Base-by-base conservation (phyloP, 129 eudicot species). In the Centaurea solstitialis region DNA sequence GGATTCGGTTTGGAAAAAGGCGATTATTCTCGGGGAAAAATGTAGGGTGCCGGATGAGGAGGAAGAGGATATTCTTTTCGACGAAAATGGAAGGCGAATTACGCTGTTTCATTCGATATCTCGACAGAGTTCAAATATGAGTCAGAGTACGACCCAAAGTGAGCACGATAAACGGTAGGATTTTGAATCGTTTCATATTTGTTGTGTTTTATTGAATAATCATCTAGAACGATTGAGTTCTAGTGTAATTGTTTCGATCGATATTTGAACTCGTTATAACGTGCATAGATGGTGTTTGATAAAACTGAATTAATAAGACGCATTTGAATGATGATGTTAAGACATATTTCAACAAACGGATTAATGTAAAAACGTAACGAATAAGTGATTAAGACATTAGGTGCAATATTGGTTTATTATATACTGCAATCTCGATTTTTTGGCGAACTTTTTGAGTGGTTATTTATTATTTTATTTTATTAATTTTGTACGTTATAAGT, bases 1-100 rank as follows among this genome's bases (percentile, higher is more conserved):
- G 74, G 97, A 93, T 41, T 91, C 94, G 0, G 78, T 93, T 50
- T 93, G 91, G 89, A 90, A 90, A 77, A 93, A 91, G 72, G 81
- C 87, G 9, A 93, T 93, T 12, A 91, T 93, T 23, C 77, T 93
- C 70, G 98, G 98, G 10, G 97, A 82, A 70, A 90, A 84, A 80
- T 93, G 96, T 75, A 82, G 77, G 68, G 85, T 93, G 12, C 95
- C 90, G 1, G 86, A 88, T 17, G 93, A 89, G 28, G 92, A 90
- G 3, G 97, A 91, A 3, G 91, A 87, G 11, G 74, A 83, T 0
- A 79, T 85, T 4, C 59, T 89, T 70, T 87, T 78, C 4, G 97
- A 91, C n/a, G 90, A 91, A 74, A 72, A 89, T 26, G 93, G 93
- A 15, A 82, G 81, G 11, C 79, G 78, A 15, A 82, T 92, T 35